Base-by-base conservation (phyloP, 2,329 filamentous ascomycete genomes). In the Fusarium xyrophilum region DNA sequence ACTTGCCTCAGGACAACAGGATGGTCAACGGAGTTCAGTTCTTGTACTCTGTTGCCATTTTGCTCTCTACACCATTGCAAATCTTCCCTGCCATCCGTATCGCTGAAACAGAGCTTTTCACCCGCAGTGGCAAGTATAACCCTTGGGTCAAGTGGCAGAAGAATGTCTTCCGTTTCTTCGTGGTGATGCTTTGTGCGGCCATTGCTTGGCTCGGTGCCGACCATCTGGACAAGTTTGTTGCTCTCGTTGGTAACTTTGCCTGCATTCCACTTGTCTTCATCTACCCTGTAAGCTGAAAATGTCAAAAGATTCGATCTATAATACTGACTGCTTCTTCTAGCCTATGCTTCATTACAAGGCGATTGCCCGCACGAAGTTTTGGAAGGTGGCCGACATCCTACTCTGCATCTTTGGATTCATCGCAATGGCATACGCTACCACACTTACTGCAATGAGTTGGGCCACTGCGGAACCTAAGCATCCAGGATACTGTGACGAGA, bases 81-180 rank as follows among this genome's bases (percentile, higher is more conserved):
- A 94, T 99, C 71, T 99, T 98, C 84, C 96, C 96, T 0, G 96
- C 96, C 43, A 98, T 99, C 75, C 91, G 95, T 76, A 99, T 99
- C 75, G 93, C 93, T 35, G 94, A 97, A 80, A 97, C 97, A 73
- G 93, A 93, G 70, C 85, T 98, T 10, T 99, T 98, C 79, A 97
- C 92, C 27, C 87, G 91, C 76, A 97, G 93, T 67, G 94, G 96
- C 73, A 99, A 99, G 81, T 97, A 97, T 82, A 97, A 98, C 77
- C 94, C 93, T 1, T 96, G 93, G 76, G 97, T 99, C 84, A 99
- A 99, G 83, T 99, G 96, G 96, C 92, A 98, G 85, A 99, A 99
- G 88, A 99, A 99, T 73, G 83, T 91, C 35, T 99, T 97, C 83
- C 91, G 96, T 56, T 99, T 98, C 84, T 90, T 95, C 76, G 88